These are phyloP conservation scores for Cinchona pubescens DNA, from an alignment of 257 asterid genomes.

Conservation along the genomic window DNA sequence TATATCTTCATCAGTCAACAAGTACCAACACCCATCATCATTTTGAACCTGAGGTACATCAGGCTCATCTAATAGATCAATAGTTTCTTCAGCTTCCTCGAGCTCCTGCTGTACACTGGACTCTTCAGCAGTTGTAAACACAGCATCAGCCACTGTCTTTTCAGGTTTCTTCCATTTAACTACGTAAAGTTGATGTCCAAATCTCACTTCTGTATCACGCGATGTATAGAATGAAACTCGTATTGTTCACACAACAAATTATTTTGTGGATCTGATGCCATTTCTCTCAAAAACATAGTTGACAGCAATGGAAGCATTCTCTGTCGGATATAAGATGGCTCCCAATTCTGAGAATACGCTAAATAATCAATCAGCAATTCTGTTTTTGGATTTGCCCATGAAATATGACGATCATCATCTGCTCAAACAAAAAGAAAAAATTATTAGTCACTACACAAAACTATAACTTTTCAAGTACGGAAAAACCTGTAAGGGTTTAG, in stretches of 20 bases:
- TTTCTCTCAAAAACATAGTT: slow-evolving; percentile 59
- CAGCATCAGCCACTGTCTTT: slow-evolving; percentile 27
- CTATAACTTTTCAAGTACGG: neutral
- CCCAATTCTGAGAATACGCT: slow-evolving; percentile 73
- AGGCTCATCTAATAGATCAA: slow-evolving; percentile 49
- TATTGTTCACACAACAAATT: slow-evolving; percentile 61
- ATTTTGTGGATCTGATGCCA: slow-evolving; percentile 48
- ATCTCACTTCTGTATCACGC: slow-evolving; percentile 68
- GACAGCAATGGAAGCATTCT: slow-evolving; percentile 78
- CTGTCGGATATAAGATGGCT: slow-evolving; percentile 81
- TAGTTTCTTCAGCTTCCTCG: slow-evolving; percentile 46
- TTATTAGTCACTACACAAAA: neutral
- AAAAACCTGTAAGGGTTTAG: neutral
- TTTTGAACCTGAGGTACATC: slow-evolving; percentile 49
- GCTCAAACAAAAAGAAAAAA: slow-evolving; percentile 21
- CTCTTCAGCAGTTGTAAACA: slow-evolving; percentile 35
- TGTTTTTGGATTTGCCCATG: slow-evolving; percentile 60
- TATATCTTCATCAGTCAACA: slow-evolving; percentile 80
- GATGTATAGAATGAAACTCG: slow-evolving; percentile 72
- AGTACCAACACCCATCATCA: slow-evolving; percentile 49
- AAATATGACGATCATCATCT: slow-evolving; percentile 54
- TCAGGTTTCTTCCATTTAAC: slow-evolving; percentile 73
- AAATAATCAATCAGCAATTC: slow-evolving; percentile 74
- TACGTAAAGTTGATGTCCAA: slow-evolving; percentile 60
- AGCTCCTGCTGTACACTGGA: slow-evolving; percentile 32